Base-by-base conservation (phyloP, 1,139 yeast genomes). In the Pichia sp. region DNA sequence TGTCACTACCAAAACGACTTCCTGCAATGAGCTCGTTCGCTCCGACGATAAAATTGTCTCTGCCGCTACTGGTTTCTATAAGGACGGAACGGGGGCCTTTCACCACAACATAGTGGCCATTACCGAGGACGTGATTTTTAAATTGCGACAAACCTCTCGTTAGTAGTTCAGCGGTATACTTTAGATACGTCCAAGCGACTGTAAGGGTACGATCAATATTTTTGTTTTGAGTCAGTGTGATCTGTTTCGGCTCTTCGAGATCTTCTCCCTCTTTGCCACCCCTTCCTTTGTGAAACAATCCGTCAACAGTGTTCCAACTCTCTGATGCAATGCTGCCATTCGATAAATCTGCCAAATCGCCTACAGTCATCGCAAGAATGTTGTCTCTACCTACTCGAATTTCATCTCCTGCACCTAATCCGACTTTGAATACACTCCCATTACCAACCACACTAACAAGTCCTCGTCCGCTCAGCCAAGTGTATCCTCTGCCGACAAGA, bases 401-500 rank as follows among this genome's bases (percentile, higher is more conserved):
- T 48, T 77, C 78, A 58, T 83, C 87, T 16, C 67, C 73, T 16
- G 68, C 73, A 4, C 62, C 69, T 25, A 83, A 65, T 36, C 69
- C 70, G 34, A 82, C 66, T 53, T 73, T 74, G 63, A 80, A 80
- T 21, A 82, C 66, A n/a, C 78, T 71, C 0, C 87, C 87, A 30
- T 70, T 68, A 0, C 85, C 87, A 16, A 74, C 75, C n/a, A 83
- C 58, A 2, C 82, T 83, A 1, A 74, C 73, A 50, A 74, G 75
- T 0, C 88, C 88, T 55, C 87, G 70, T 0, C 88, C 88, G 34
- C 77, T 73, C 8, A 81, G 59, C 41, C 79, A 68, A 0, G 74
- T 68, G 59, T 74, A 82, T 0, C 82, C 82, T 26, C 65, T 55
- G 19, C 54, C 55, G 8, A 74, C 63, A 45, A 77, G 64, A 30